Evolutionary conservation across 2,329 filamentous ascomycete species (phyloP).

Genomic region (Sporothrix pseudoabietina): DNA sequence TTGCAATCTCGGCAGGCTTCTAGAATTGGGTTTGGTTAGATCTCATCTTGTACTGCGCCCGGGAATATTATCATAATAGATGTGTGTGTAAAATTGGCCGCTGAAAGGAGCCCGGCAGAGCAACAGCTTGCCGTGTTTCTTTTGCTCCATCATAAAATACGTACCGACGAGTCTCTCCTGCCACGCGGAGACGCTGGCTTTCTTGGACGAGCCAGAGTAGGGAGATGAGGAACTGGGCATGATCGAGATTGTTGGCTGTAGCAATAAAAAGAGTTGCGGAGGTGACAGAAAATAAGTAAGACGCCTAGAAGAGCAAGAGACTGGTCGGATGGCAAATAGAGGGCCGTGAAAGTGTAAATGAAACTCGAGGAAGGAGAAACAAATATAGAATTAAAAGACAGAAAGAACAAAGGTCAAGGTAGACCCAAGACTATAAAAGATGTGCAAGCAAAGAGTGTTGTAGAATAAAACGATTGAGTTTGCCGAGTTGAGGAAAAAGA

Average conservation of each 20-base stretch:
- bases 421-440: background rate
- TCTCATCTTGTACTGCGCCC: background rate
- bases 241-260: background rate
- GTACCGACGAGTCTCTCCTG: constrained; percentile 42
- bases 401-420: too few species aligned
- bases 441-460: background rate
- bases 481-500: background rate
- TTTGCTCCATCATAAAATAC: background rate
- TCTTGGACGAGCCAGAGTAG: constrained; percentile 24
- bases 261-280: background rate
- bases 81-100: background rate
- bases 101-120: background rate
- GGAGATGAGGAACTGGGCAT: constrained; percentile 32
- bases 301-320: background rate
- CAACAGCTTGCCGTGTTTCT: background rate
- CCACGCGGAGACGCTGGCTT: constrained; percentile 37
- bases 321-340: background rate
- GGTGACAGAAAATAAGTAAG: background rate
- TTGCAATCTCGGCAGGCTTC: constrained; percentile 41
- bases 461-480: constrained; percentile 1
- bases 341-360: background rate
- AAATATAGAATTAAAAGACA: background rate
- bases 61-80: background rate
- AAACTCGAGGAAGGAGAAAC: background rate
- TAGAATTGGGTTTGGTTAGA: constrained; percentile 31